A percentile compares a stretch with the other conserved stretches of the same genome.
These are phyloP conservation scores for Cladosporium phlei DNA, from an alignment of 2,329 filamentous ascomycete species.

Conservation along the genomic window DNA sequence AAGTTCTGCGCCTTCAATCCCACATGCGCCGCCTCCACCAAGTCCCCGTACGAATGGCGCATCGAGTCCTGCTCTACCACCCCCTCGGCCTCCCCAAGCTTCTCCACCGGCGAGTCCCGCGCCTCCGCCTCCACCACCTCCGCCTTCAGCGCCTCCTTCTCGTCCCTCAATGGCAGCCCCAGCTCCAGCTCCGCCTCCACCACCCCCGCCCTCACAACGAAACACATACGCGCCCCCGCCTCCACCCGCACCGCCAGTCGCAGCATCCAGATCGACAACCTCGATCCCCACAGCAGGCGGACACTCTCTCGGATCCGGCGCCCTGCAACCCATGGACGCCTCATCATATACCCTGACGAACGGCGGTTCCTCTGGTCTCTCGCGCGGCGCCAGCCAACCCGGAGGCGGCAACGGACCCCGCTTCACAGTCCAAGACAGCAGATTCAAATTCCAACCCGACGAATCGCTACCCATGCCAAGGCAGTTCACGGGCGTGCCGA, in stretches of 20 bases:
- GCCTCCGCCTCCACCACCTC: constrained; percentile 38
- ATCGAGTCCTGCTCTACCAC: constrained; percentile 46
- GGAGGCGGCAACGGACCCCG: neutral
- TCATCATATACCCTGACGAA: constrained; percentile 14
- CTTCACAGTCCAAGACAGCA: constrained; percentile 64
- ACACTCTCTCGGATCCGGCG: constrained; percentile 2
- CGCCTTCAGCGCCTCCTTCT: constrained; percentile 22
- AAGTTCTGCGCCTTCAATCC: constrained; percentile 25
- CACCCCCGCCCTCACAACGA: constrained; percentile 34
- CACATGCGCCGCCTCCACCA: constrained; percentile 25
- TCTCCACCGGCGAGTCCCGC: constrained; percentile 32
- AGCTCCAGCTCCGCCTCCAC: constrained; percentile 23
- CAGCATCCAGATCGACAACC: constrained; percentile 10
- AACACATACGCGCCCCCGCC: constrained; percentile 12
- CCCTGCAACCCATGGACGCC: constrained; percentile 13
- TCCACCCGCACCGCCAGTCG: constrained; percentile 17
- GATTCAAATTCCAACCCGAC: constrained; percentile 86
- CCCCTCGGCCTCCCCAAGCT: constrained; percentile 15
- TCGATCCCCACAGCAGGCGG: constrained; percentile 28
- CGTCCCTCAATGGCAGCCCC: constrained; percentile 32
- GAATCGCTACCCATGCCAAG: constrained; percentile 77
- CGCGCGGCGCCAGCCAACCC: neutral
- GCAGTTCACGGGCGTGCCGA: constrained; percentile 68
- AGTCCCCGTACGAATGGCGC: constrained; percentile 35
- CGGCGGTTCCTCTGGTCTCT: constrained; percentile 3